Base-by-base conservation (phyloP, 169 alveolate genomes). In the Eimeria maxima region DNA sequence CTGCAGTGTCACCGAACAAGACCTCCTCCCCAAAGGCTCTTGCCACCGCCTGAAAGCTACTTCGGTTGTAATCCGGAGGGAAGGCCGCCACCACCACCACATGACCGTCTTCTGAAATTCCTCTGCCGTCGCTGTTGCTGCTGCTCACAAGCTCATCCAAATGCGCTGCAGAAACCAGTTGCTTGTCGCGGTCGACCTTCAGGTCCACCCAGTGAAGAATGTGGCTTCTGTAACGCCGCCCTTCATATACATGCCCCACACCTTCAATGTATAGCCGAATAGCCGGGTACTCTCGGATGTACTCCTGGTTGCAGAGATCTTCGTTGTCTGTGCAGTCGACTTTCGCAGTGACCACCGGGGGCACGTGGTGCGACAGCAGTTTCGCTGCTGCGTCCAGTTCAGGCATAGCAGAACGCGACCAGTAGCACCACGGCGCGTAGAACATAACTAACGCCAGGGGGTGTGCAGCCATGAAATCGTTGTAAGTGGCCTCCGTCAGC, bases 181-280 rank as follows among this genome's bases (percentile, higher is more conserved):
- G 76, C 63, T 93, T 78, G 87, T 93, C 96, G 38, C 96, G 92
- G 76, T 94, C 96, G 14, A 94, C 90, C 60, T 71, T 63, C n/a
- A 65, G 27, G 74, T 92, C 95, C 60, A 98, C 97, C 99, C 99
- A 99, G 97, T 95, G 96, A 69, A 98, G 97, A 65, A 99, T 97
- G 74, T 96, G 98, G n/a, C 97, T 97, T 86, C 97, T 97, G 55
- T 97, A 96, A 90, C 99, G 98, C 78, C 99, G 98, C 84, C 99
- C 99, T 50, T 90, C 74, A 73, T 96, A 96, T 84, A 67, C 53
- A 50, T 91, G 91, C 13, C 29, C 74, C 78, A 65, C 87, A n/a
- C 96, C 96, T 42, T 96, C 96, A 27, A 81, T 33, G 89, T 88
- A 96, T 47, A 94, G 89, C 87, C 60, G 47, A 45, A 96, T 65